Conservation (phyloP, 352 stramenopile genomes). For the Pythium phragmiticola region DNA sequence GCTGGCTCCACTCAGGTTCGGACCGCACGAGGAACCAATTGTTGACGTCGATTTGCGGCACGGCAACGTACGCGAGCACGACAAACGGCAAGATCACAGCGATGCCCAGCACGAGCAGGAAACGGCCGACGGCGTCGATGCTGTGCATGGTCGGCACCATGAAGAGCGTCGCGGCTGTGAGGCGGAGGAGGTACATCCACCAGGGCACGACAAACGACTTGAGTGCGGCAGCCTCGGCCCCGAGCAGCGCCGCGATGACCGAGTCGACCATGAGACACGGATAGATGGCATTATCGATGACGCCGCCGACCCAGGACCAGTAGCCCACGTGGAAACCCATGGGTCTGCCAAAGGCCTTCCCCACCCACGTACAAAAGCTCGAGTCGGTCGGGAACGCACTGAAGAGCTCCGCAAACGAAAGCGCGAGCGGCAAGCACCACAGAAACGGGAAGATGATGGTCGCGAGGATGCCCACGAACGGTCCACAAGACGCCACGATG, state of each 20-base stretch:
- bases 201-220: constrained; percentile 39
- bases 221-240: constrained; percentile 22
- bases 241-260: constrained; percentile 46
- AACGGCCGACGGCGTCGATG: constrained; percentile 88
- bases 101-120: constrained; percentile 81
- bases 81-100: constrained; percentile 92
- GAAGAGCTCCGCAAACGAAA: constrained; percentile 74
- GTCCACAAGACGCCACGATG: constrained; percentile 87
- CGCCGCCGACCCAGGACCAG: constrained; percentile 79
- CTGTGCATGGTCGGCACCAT: constrained; percentile 72
- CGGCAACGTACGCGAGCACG: constrained; percentile 67
- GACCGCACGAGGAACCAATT: constrained; percentile 72
- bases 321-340: constrained; percentile 85
- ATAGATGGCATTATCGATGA: constrained; percentile 85
- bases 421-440: constrained; percentile 64
- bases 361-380: constrained; percentile 79
- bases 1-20: constrained; percentile 80
- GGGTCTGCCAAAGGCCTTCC: constrained; percentile 60
- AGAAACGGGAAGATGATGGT: constrained; percentile 67
- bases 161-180: constrained; percentile 50
- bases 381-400: constrained; percentile 65
- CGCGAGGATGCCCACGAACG: constrained; percentile 62
- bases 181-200: constrained; percentile 50
- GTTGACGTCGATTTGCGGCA: constrained; percentile 51
- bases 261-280: constrained; percentile 74